Conservation (phyloP, 2,329 filamentous ascomycete genomes). For the Furcasterigmium furcatum region DNA sequence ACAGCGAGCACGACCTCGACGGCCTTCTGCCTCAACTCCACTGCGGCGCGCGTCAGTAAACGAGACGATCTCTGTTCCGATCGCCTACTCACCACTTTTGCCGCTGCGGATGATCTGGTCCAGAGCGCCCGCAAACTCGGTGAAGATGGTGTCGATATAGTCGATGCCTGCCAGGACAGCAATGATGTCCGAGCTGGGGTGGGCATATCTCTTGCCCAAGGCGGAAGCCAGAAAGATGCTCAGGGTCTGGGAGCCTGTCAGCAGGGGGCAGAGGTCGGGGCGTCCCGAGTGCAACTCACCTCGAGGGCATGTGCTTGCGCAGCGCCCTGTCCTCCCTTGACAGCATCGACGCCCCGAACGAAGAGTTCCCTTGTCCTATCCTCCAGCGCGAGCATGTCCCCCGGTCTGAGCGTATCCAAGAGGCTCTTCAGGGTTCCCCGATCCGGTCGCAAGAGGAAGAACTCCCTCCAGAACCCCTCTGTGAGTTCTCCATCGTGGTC, state of each 20-base stretch:
- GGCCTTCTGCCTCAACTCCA: slow-evolving; percentile 73
- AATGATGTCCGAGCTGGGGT: slow-evolving; percentile 93
- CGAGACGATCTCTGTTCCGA: background rate
- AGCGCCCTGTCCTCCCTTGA: slow-evolving; percentile 58
- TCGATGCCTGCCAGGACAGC: slow-evolving; percentile 84
- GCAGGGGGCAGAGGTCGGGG: no score
- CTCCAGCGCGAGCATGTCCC: slow-evolving; percentile 74
- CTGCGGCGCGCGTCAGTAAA: slow-evolving; percentile 39
- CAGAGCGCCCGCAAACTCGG: slow-evolving; percentile 80
- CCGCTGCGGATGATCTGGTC: slow-evolving; percentile 82
- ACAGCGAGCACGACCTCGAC: slow-evolving; percentile 79
- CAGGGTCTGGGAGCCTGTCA: slow-evolving; percentile 61
- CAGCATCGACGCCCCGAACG: slow-evolving; percentile 63
- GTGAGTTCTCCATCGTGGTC: slow-evolving; percentile 67
- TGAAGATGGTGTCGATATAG: slow-evolving; percentile 81
- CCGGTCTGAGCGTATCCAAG: slow-evolving; percentile 67
- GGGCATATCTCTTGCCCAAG: slow-evolving; percentile 86
- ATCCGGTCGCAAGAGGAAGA: slow-evolving; percentile 88
- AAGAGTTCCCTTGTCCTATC: slow-evolving; percentile 79
- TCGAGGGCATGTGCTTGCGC: slow-evolving; percentile 80
- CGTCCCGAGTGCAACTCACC: slow-evolving; percentile 48
- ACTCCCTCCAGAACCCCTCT: slow-evolving; percentile 93
- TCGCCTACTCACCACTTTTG: slow-evolving; percentile 54
- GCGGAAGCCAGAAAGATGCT: slow-evolving; percentile 82
- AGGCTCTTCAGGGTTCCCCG: slow-evolving; percentile 62